A percentile compares a stretch with the other conserved stretches of the same genome.
Evolutionary conservation across 768 basidiomycete species (phyloP).

Genomic region (Coprinopsis cinerea): DNA sequence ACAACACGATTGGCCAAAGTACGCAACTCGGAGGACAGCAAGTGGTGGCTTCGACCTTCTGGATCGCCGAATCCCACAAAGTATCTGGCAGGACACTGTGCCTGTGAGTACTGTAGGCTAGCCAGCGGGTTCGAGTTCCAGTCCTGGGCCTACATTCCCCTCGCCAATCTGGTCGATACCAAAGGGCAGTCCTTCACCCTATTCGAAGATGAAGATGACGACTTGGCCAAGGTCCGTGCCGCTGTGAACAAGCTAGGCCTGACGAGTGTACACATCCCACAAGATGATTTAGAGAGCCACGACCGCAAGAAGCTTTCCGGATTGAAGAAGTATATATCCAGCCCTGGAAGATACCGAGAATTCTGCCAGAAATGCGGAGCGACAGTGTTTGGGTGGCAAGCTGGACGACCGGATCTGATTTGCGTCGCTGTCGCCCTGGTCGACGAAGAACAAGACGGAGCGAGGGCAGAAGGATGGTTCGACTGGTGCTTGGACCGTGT

Average conservation of each 20-base stretch:
- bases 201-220: conserved; percentile 3
- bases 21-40: conserved; percentile 18
- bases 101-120: conserved; percentile 22
- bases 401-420: conserved; percentile 17
- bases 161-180: conserved; percentile 20
- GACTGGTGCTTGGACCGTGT: conserved; percentile 15
- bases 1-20: conserved; percentile 18
- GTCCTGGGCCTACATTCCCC: conserved; percentile 22
- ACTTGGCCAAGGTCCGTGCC: neutral
- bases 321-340: conserved; percentile 25
- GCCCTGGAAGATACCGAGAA: conserved; percentile 23
- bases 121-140: conserved; percentile 22
- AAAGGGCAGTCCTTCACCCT: conserved; percentile 14
- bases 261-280: neutral
- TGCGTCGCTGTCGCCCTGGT: conserved; percentile 24
- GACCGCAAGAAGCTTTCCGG: conserved; percentile 12
- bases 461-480: conserved; percentile 22
- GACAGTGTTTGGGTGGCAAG: conserved; percentile 23
- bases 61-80: conserved; percentile 14
- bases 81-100: conserved; percentile 26
- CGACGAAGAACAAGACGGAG: conserved; percentile 21
- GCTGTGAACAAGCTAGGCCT: conserved; percentile 1
- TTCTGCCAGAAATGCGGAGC: conserved; percentile 27
- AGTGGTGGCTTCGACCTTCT: conserved; percentile 25
- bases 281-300: neutral